Percentiles rank a stretch among this genome's conserved stretches.
Conservation (phyloP, 345 rosid species). For the Aethionema arabicum region DNA sequence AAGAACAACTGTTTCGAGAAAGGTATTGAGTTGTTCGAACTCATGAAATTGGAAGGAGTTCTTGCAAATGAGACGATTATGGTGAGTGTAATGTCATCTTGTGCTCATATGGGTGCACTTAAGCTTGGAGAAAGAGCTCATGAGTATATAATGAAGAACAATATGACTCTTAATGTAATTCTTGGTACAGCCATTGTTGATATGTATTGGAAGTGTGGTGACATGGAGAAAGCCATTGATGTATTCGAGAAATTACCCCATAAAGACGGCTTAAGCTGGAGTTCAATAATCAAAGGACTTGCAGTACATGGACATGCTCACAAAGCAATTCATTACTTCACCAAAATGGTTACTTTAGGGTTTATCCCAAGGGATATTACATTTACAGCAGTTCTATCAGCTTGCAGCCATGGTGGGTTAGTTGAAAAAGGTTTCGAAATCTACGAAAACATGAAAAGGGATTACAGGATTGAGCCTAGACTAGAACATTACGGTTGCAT, state of each 20-base stretch:
- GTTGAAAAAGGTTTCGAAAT: constrained; percentile 56
- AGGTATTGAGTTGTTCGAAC: constrained; percentile 53
- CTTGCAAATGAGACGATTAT: constrained; percentile 63
- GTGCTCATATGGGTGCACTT: constrained; percentile 68
- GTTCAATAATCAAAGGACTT: constrained; percentile 61
- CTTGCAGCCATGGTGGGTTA: constrained; percentile 77
- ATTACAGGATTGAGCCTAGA: constrained; percentile 50
- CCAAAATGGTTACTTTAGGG: constrained; percentile 48
- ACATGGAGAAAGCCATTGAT: constrained; percentile 48
- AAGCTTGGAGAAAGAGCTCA: constrained; percentile 56
- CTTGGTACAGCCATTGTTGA: constrained; percentile 73
- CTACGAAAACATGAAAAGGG: constrained; percentile 56
- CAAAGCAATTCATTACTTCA: constrained; percentile 49
- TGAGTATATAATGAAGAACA: constrained; percentile 48
- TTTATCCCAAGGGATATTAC: constrained; percentile 59
- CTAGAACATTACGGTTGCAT: constrained; percentile 81
- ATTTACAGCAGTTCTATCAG: constrained; percentile 60
- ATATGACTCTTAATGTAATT: constrained; percentile 47
- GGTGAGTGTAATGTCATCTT: constrained; percentile 70
- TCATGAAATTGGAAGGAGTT: constrained; percentile 48
- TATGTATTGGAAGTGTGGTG: constrained; percentile 76
- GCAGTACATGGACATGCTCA: constrained; percentile 66
- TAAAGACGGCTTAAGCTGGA: constrained; percentile 65
- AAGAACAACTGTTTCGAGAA: constrained; percentile 43
- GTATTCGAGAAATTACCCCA: constrained; percentile 51